A percentile compares a stretch with the other conserved stretches of the same genome.
These are phyloP conservation scores for Carex sylvatica DNA, from an alignment of 202 grass and related monocot genomes.

Conservation along the genomic window DNA sequence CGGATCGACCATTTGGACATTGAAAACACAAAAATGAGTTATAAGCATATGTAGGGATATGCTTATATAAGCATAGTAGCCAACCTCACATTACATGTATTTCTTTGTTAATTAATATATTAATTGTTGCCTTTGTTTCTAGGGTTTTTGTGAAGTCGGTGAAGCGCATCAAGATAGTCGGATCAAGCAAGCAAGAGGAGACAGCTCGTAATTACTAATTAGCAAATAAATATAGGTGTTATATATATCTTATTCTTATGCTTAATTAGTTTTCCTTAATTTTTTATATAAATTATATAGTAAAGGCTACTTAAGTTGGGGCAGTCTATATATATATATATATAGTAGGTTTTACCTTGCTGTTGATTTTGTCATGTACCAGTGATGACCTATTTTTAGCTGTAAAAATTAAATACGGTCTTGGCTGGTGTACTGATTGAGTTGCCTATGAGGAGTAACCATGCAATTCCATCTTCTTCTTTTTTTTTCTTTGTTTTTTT, in stretches of 20 bases:
- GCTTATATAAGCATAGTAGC: too few relatives aligned
- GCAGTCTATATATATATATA: neutral
- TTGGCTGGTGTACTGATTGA: constrained; percentile 9
- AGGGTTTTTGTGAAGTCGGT: constrained; percentile 57
- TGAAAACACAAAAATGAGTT: too few relatives aligned
- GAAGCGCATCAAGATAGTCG: constrained; percentile 66
- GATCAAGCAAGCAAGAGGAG: constrained; percentile 23
- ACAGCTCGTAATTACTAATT: constrained; percentile 24
- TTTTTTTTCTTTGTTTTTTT: neutral
- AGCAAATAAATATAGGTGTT: constrained; percentile 14
- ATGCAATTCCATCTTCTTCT: neutral
- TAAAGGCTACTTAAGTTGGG: neutral
- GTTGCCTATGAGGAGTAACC: neutral
- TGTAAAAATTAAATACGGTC: constrained; percentile 1
- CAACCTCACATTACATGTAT: too few relatives aligned
- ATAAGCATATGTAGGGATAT: too few relatives aligned
- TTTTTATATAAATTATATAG: neutral
- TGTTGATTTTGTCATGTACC: constrained; percentile 12
- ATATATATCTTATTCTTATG: neutral
- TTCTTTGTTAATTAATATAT: neutral
- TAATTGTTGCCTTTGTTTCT: constrained; percentile 21
- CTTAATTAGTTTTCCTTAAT: neutral
- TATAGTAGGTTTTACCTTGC: neutral
- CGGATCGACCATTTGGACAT: too few relatives aligned
- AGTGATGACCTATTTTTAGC: neutral